Conservation (phyloP, 2,329 filamentous ascomycete species). For the Alternaria viburni region DNA sequence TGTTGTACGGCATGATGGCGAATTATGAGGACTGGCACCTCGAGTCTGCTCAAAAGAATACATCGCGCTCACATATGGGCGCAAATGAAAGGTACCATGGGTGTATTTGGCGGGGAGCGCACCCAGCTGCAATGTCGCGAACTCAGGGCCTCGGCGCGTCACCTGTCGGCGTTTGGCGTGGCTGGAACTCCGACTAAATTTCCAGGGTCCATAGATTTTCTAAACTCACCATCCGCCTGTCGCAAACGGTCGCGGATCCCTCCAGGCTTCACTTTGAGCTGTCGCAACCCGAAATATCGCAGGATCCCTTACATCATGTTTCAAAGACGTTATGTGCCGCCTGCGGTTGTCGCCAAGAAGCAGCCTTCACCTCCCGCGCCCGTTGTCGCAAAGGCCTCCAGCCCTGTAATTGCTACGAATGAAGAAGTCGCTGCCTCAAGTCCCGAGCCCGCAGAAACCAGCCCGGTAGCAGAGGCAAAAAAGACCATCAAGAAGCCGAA, state of each 20-base stretch:
- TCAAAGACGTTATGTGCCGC: conserved; percentile 55
- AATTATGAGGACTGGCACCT: conserved; percentile 27
- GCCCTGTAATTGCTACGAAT: background rate
- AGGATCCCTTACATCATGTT: conserved; percentile 12
- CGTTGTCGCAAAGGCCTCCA: background rate
- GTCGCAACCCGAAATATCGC: background rate
- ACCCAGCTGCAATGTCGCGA: background rate
- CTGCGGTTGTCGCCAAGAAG: conserved; percentile 19
- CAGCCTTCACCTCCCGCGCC: conserved; percentile 5
- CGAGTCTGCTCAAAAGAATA: conserved; percentile 15
- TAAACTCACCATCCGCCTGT: background rate
- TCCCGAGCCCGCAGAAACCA: conserved; percentile 12
- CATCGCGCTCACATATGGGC: conserved; percentile 26
- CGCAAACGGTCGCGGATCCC: background rate
- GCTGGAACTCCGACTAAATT: conserved; percentile 35
- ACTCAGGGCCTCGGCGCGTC: conserved; percentile 20
- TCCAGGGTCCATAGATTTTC: conserved; percentile 27
- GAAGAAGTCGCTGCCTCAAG: background rate
- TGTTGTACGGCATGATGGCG: conserved; percentile 69
- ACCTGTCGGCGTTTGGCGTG: conserved; percentile 30
- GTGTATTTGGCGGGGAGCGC: background rate
- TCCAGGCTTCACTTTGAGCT: background rate
- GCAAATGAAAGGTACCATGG: background rate
- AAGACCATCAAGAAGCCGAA: conserved; percentile 42
- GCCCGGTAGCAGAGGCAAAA: conserved; percentile 5